Percentiles rank a stretch among this genome's conserved stretches.
Conservation (phyloP, 768 basidiomycete genomes). For the Fomitopsis pulvina region DNA sequence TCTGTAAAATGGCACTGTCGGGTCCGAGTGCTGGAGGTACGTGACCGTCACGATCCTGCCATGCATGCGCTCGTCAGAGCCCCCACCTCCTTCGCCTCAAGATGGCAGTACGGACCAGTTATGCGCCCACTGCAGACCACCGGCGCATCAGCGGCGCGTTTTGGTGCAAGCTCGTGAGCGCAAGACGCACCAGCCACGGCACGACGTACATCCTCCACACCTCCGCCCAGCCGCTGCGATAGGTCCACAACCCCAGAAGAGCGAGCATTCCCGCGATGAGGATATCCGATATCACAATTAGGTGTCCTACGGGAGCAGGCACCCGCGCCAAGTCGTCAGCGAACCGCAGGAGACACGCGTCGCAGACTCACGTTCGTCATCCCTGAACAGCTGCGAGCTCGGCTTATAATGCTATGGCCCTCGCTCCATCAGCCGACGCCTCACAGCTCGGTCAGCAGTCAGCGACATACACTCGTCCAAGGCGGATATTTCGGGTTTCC, state of each 20-base stretch:
- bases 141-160: background rate
- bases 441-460: background rate
- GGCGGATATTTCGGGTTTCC: constrained; percentile 22
- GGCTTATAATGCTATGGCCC: constrained; percentile 19
- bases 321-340: background rate
- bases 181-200: constrained; percentile 40
- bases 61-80: background rate
- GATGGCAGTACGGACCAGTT: background rate
- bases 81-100: background rate
- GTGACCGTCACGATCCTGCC: constrained; percentile 21
- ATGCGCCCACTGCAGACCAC: constrained; percentile 4
- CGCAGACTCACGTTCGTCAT: constrained; percentile 35
- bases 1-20: constrained; percentile 21
- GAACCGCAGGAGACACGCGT: background rate
- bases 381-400: constrained; percentile 38
- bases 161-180: constrained; percentile 24
- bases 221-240: constrained; percentile 24
- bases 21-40: constrained; percentile 22
- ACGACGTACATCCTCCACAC: constrained; percentile 37
- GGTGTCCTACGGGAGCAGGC: constrained; percentile 4
- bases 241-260: constrained; percentile 26
- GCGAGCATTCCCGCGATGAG: constrained; percentile 33
- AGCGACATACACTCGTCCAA: constrained; percentile 15
- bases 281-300: constrained; percentile 38
- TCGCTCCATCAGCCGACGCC: background rate